Percentiles rank a stretch among this genome's conserved stretches.
Conservation (phyloP, 179 eudicot genomes). For the Silene vulgaris region DNA sequence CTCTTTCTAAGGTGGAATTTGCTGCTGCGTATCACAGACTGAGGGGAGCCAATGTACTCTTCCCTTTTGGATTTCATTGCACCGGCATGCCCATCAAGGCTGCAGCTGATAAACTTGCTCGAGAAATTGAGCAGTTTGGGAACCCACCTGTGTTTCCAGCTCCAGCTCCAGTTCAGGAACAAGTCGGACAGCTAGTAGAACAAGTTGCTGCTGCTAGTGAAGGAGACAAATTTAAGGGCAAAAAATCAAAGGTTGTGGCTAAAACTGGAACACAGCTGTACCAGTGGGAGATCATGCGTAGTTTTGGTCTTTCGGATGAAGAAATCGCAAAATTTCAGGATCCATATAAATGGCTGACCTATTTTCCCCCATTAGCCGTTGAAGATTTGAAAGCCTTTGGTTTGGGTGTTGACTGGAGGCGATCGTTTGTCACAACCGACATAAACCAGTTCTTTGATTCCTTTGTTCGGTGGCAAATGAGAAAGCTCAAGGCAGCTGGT, state of each 20-base stretch:
- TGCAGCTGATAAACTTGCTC: constrained; percentile 63
- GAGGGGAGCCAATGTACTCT: constrained; percentile 71
- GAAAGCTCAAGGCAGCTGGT: constrained; percentile 60
- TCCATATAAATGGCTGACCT: constrained; percentile 57
- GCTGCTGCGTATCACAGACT: constrained; percentile 73
- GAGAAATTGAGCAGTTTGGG: constrained; percentile 66
- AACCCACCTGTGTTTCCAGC: constrained; percentile 54
- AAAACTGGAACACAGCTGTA: constrained; percentile 58
- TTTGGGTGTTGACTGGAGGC: constrained; percentile 81
- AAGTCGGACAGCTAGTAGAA: constrained; percentile 19
- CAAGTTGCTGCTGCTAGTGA: constrained; percentile 29
- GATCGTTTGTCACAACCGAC: constrained; percentile 78
- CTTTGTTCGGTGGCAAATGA: constrained; percentile 81
- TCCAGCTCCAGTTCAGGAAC: constrained; percentile 37
- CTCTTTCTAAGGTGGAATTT: constrained; percentile 74
- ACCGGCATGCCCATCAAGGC: constrained; percentile 95
- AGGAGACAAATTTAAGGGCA: constrained; percentile 61
- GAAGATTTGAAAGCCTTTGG: constrained; percentile 80
- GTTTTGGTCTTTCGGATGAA: constrained; percentile 64
- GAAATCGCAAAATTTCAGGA: constrained; percentile 57
- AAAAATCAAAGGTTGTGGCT: constrained; percentile 69
- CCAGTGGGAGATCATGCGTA: constrained; percentile 85
- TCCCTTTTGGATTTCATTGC: constrained; percentile 79
- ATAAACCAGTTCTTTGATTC: constrained; percentile 69
- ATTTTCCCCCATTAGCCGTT: constrained; percentile 67